A percentile compares a stretch with the other conserved stretches of the same genome.
phyloP scores from a whole-genome alignment of 2,329 filamentous ascomycete species.

The Diaporthe vexans region DNA sequence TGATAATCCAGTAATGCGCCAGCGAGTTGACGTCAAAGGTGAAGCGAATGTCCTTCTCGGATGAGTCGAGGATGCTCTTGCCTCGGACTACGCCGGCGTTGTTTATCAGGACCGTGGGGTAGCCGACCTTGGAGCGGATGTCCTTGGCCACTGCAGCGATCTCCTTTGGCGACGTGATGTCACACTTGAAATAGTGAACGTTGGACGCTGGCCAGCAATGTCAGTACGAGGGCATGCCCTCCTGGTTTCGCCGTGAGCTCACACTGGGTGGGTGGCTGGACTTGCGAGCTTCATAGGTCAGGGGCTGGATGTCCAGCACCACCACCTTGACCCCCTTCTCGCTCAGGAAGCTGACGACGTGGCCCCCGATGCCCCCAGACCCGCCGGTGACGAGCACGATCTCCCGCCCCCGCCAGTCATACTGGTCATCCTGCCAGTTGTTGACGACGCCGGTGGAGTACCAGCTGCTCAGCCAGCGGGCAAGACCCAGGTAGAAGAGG shows the following conservation, averaged over 20 bases:
- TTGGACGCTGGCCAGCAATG: constrained; percentile 54
- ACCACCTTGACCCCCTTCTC: constrained; percentile 76
- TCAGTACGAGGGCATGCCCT: not conserved
- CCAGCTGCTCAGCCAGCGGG: constrained; percentile 62
- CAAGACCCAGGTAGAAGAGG: constrained; percentile 66
- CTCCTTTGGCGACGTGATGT: constrained; percentile 72
- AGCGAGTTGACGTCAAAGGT: constrained; percentile 81
- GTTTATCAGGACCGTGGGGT: constrained; percentile 80
- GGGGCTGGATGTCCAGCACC: constrained; percentile 77
- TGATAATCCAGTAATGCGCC: constrained; percentile 75
- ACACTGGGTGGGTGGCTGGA: constrained; percentile 17
- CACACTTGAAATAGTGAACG: constrained; percentile 78
- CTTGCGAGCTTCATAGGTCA: constrained; percentile 67
- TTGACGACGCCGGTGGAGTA: constrained; percentile 64
- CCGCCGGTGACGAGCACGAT: constrained; percentile 83
- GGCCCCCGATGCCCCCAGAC: constrained; percentile 78
- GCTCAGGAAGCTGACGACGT: constrained; percentile 75
- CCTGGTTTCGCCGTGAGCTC: not conserved
- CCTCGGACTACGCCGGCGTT: constrained; percentile 77
- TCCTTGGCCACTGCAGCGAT: constrained; percentile 65
- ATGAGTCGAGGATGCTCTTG: constrained; percentile 70
- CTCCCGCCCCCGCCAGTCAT: constrained; percentile 76
- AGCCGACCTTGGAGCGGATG: constrained; percentile 69
- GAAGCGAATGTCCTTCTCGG: constrained; percentile 71
- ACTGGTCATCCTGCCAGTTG: constrained; percentile 66